Base-by-base conservation (phyloP, 2,329 filamentous ascomycete genomes). In the Paraphoma chrysanthemicola region DNA sequence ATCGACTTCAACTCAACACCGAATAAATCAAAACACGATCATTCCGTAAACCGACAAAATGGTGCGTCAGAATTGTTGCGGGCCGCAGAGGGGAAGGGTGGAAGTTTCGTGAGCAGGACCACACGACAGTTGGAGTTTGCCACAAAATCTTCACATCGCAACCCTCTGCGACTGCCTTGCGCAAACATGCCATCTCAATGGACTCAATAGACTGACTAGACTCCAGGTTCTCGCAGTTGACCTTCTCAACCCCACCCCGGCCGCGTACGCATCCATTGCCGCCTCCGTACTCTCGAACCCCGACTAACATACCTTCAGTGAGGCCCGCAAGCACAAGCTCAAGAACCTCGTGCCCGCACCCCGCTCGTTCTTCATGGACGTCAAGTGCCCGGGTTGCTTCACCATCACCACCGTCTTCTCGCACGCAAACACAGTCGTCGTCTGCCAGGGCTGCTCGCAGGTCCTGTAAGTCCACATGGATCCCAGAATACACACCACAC, bases 361-460 rank as follows among this genome's bases (percentile, higher is more conserved):
- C 78, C 92, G 95, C 82, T 98, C 94, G 73, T 99, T 98, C 91
- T 99, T 99, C 92, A 99, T 99, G 95, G 95, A 99, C 82, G 95
- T 99, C 87, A 99, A 99, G 91, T 99, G 95, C 91, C 95, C 95
- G 81, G 95, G 95, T 79, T 99, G 95, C 92, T 99, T 98, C 90
- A 97, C 93, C 83, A 99, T 99, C 89, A 99, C 95, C 83, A 99
- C 95, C 82, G 95, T 99, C 84, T 99, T 98, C 92, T 98, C 94
- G 68, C 95, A 99, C 88, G 95, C 95, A 83, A 95, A 99, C 88
- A 99, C 95, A 81, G 95, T 99, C 82, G 95, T 99, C 83, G 96
- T 98, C 88, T 99, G 95, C 90, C 93, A 77, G 69, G 95, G 95
- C 78, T 99, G 95, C 92, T 97, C 94, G 78, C 97, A 96, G 77